Percentiles rank a stretch among this genome's conserved stretches.
Conservation (phyloP, 306 rosid species). For the Cicer judaicum region DNA sequence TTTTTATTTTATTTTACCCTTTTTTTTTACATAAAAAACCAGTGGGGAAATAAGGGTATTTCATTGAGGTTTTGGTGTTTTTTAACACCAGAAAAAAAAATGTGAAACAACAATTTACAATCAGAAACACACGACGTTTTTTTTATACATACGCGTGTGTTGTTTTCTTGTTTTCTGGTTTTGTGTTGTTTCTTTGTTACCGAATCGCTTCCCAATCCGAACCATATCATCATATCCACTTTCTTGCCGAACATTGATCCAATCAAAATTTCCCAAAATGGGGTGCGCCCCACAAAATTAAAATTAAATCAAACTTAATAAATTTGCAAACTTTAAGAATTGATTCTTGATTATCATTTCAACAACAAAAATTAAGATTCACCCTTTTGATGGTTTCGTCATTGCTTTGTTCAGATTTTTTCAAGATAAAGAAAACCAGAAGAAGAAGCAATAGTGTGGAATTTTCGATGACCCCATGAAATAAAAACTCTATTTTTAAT, state of each 20-base stretch:
- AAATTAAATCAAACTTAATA: not conserved
- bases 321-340: slow-evolving; percentile 29
- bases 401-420: slow-evolving; percentile 33
- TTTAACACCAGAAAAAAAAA: slow-evolving; percentile 2
- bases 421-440: not conserved
- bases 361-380: not conserved
- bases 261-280: slow-evolving; percentile 28
- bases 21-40: not conserved
- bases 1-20: too few relatives aligned
- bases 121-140: slow-evolving; percentile 27
- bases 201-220: slow-evolving; percentile 1
- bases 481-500: slow-evolving; percentile 44
- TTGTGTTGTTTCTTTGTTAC: slow-evolving; percentile 1
- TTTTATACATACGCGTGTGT: slow-evolving; percentile 6
- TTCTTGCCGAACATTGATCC: slow-evolving; percentile 40
- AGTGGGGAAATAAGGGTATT: slow-evolving; percentile 33
- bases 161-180: slow-evolving; percentile 30
- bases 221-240: not conserved
- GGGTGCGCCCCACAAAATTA: not conserved
- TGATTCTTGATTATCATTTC: slow-evolving; percentile 34
- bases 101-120: slow-evolving; percentile 21
- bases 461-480: slow-evolving; percentile 34
- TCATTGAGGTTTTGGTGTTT: slow-evolving; percentile 25
- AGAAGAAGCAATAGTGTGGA: not conserved
- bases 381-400: slow-evolving; percentile 25